A percentile compares a stretch with the other conserved stretches of the same genome.
These are phyloP conservation scores for Colletotrichum simmondsii DNA, from an alignment of 2,329 filamentous ascomycete species.

Conservation along the genomic window DNA sequence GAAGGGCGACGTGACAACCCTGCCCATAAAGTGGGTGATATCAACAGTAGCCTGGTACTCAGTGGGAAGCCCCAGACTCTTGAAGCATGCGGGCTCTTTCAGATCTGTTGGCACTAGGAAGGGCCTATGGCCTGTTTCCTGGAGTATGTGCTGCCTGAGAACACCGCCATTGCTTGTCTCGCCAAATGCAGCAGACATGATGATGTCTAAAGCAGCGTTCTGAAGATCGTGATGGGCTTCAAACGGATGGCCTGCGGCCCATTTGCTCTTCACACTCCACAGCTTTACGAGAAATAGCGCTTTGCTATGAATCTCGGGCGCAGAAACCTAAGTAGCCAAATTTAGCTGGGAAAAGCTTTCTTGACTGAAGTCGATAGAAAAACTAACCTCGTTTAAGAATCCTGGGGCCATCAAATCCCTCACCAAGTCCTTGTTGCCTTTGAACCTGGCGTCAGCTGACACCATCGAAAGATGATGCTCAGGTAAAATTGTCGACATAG, in stretches of 20 bases:
- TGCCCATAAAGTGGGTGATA: too few species aligned
- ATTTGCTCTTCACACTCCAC: constrained; percentile 45
- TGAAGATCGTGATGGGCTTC: constrained; percentile 44
- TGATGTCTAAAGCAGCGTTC: constrained; percentile 46
- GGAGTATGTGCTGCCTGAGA: constrained; percentile 39
- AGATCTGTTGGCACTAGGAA: too few species aligned
- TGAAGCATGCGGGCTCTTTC: too few species aligned
- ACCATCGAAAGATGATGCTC: constrained; percentile 47
- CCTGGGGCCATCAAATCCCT: constrained; percentile 50
- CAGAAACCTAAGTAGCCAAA: constrained; percentile 42
- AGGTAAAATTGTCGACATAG: constrained; percentile 34
- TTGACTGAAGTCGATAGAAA: too few species aligned
- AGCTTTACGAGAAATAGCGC: constrained; percentile 44
- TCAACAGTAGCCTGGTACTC: too few species aligned
- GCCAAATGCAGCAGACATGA: constrained; percentile 46
- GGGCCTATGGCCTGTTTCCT: too few species aligned
- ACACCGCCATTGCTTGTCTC: too few species aligned
- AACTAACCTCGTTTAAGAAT: constrained; percentile 43
- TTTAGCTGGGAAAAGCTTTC: not conserved
- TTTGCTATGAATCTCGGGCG: constrained; percentile 47
- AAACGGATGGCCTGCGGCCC: constrained; percentile 45
- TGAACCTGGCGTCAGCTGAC: constrained; percentile 45
- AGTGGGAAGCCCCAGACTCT: too few species aligned
- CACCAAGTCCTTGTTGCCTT: constrained; percentile 45
- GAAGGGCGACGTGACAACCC: too few species aligned